Evolutionary conservation across 176 grass and related monocot species (phyloP).

Genomic region (Musa itinerans): DNA sequence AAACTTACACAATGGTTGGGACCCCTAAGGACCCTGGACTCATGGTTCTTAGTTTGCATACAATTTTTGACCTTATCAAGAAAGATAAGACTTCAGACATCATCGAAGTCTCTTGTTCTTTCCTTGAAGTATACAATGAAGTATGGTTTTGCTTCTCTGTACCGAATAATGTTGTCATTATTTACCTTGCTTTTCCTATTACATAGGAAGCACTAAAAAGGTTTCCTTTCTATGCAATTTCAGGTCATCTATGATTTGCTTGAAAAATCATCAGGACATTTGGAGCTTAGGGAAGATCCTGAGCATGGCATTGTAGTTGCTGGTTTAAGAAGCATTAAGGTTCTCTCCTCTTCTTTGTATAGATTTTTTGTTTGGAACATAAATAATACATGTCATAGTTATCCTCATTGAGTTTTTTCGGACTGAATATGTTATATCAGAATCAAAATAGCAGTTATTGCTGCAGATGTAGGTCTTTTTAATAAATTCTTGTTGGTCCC

Average conservation of each 20-base stretch:
- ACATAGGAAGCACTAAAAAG: conserved; percentile 10
- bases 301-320: conserved; percentile 90
- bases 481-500: not conserved
- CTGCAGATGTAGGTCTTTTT: too few species aligned
- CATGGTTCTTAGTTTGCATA: conserved; percentile 95
- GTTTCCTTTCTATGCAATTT: conserved; percentile 28
- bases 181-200: conserved; percentile 1
- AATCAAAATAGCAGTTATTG: too few species aligned
- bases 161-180: not conserved
- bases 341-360: conserved; percentile 28
- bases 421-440: too few species aligned
- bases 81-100: conserved; percentile 58
- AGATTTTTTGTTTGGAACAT: not conserved
- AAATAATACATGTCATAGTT: not conserved
- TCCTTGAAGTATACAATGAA: conserved; percentile 99
- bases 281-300: conserved; percentile 97
- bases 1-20: conserved; percentile 99
- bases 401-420: not conserved
- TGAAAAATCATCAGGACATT: conserved; percentile 90
- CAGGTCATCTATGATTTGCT: conserved; percentile 99
- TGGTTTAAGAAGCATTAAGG: conserved; percentile 98
- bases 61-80: conserved; percentile 96
- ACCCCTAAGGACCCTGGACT: conserved; percentile 81
- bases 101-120: conserved; percentile 93
- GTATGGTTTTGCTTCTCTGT: conserved; percentile 25